Percentiles rank a stretch among this genome's conserved stretches.
Conservation (phyloP, 2,329 filamentous ascomycete species). For the Alternaria longipes region DNA sequence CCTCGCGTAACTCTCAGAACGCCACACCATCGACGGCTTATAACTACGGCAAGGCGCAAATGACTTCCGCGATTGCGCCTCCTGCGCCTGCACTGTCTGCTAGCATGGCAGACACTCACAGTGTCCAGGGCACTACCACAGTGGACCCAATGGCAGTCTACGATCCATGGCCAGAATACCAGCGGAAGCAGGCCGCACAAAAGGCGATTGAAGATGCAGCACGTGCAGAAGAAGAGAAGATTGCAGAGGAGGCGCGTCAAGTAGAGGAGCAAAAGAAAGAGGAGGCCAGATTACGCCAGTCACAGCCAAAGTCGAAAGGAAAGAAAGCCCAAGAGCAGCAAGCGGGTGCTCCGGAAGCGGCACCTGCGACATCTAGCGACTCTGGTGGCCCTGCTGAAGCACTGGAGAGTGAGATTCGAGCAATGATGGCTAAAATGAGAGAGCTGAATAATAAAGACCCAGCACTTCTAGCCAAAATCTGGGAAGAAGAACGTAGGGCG, state of each 20-base stretch:
- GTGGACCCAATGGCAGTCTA: slow-evolving; percentile 65
- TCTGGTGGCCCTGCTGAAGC: slow-evolving; percentile 33
- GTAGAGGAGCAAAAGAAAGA: slow-evolving; percentile 41
- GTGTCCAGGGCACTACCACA: slow-evolving; percentile 50
- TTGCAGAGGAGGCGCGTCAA: slow-evolving; percentile 36
- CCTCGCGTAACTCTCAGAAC: slow-evolving; percentile 24
- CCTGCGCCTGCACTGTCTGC: slow-evolving; percentile 19
- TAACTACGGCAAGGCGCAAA: slow-evolving; percentile 28
- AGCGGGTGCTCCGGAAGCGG: slow-evolving; percentile 16
- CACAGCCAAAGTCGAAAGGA: slow-evolving; percentile 29
- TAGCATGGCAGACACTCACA: slow-evolving; percentile 35
- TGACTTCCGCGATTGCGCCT: slow-evolving; percentile 22
- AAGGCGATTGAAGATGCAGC: slow-evolving; percentile 47
- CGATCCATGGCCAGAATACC: slow-evolving; percentile 61
- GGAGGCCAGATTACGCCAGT: slow-evolving; percentile 28
- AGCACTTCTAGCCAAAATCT: slow-evolving; percentile 62
- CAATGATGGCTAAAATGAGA: slow-evolving; percentile 67
- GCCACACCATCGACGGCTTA: slow-evolving; percentile 31
- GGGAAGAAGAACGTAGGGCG: slow-evolving; percentile 62
- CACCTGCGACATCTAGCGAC: slow-evolving; percentile 1
- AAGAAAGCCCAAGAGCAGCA: slow-evolving; percentile 41
- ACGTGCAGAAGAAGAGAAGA: slow-evolving; percentile 46
- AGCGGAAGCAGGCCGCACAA: slow-evolving; percentile 52
- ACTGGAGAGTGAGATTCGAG: slow-evolving; percentile 62
- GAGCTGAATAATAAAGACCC: slow-evolving; percentile 66